Conservation (phyloP, 108 stramenopile genomes). For the Discostella stelligeroides region DNA sequence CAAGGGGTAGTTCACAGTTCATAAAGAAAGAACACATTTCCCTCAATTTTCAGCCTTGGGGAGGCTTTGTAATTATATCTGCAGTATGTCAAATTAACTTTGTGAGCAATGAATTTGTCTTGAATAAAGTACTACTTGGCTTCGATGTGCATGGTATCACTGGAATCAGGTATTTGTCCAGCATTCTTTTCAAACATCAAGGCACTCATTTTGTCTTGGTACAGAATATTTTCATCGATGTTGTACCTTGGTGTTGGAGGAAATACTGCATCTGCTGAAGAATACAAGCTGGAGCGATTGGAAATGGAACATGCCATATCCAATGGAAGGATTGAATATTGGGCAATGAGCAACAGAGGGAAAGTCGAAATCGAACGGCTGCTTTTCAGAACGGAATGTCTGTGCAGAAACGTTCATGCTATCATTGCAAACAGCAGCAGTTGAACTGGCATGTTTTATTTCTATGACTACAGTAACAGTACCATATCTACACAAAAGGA, state of each 20-base stretch:
- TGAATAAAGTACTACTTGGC: conserved; percentile 16
- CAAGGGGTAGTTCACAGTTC: conserved; percentile 3
- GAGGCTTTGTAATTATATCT: conserved; percentile 24
- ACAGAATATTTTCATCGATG: conserved; percentile 24
- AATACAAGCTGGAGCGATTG: conserved; percentile 24
- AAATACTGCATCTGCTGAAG: conserved; percentile 42
- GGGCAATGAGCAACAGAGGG: not conserved
- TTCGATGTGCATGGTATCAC: conserved; percentile 23
- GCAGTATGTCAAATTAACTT: not conserved
- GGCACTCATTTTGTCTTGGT: conserved; percentile 1
- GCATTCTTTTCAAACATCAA: conserved; percentile 20
- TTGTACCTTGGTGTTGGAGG: conserved; percentile 56
- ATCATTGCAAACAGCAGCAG: too few relatives aligned
- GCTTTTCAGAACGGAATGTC: too few relatives aligned
- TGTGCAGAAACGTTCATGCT: too few relatives aligned
- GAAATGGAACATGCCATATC: conserved; percentile 2
- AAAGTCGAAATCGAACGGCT: too few relatives aligned
- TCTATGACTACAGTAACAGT: too few relatives aligned
- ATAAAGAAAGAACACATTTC: conserved; percentile 1
- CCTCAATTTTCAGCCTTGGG: conserved; percentile 1
- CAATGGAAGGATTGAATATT: not conserved
- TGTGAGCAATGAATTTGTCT: conserved; percentile 2
- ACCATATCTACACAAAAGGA: too few relatives aligned
- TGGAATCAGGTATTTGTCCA: conserved; percentile 2
- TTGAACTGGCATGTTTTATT: too few relatives aligned